Evolutionary conservation across 2,329 filamentous ascomycete genomes (phyloP).

Genomic region (Cladophialophora chaetospira): DNA sequence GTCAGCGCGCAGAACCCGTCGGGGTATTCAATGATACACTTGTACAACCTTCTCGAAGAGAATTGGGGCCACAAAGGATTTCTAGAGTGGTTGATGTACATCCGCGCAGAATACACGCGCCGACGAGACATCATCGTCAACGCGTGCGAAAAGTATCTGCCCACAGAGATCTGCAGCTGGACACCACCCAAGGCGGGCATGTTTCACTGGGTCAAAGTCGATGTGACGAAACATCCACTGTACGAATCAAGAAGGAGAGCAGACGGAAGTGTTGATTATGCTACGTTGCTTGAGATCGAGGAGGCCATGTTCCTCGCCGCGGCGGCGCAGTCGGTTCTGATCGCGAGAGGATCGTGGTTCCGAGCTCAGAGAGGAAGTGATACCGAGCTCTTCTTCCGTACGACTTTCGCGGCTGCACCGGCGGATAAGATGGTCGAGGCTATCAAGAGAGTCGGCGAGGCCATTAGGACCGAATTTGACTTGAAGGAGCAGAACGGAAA

Average conservation of each 20-base stretch:
- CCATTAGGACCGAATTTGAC: slow-evolving; percentile 56
- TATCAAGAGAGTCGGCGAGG: slow-evolving; percentile 73
- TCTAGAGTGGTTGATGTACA: slow-evolving; percentile 80
- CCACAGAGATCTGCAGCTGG: slow-evolving; percentile 75
- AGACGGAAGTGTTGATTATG: slow-evolving; percentile 35
- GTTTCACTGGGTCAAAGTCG: slow-evolving; percentile 66
- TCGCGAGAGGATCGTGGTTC: slow-evolving; percentile 91
- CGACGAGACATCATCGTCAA: slow-evolving; percentile 74
- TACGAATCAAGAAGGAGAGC: slow-evolving; percentile 12
- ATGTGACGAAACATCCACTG: slow-evolving; percentile 49
- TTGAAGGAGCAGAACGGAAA: slow-evolving; percentile 12
- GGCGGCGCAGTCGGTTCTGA: slow-evolving; percentile 74
- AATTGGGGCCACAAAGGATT: slow-evolving; percentile 93
- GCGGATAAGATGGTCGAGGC: slow-evolving; percentile 70
- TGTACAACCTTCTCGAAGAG: slow-evolving; percentile 90
- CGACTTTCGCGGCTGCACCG: slow-evolving; percentile 83
- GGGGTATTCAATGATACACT: slow-evolving; percentile 78
- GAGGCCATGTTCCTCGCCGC: slow-evolving; percentile 80
- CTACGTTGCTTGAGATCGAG: slow-evolving; percentile 62
- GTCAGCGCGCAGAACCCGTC: slow-evolving; percentile 80
- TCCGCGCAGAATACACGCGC: slow-evolving; percentile 78
- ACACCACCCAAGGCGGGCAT: slow-evolving; percentile 81
- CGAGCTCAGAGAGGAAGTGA: slow-evolving; percentile 65
- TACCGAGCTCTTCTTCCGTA: slow-evolving; percentile 78
- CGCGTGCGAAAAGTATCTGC: slow-evolving; percentile 78